These are phyloP conservation scores for Picochlorum sp. DNA, from an alignment of 139 green algal species.

Conservation along the genomic window DNA sequence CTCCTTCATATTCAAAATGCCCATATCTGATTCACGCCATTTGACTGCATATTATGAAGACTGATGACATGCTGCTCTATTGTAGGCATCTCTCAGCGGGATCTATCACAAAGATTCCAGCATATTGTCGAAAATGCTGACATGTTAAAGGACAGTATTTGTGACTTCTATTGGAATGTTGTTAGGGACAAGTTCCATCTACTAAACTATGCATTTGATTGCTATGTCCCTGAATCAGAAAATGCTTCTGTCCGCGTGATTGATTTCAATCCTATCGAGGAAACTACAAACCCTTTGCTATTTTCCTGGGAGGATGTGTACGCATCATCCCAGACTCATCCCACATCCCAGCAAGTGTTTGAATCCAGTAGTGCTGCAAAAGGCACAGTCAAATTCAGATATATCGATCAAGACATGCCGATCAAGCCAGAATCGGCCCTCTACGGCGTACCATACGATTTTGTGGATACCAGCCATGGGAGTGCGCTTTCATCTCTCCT, in stretches of 20 bases:
- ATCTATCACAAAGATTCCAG: slow-evolving; percentile 56
- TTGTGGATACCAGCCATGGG: slow-evolving; percentile 28
- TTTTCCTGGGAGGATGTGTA: slow-evolving; percentile 71
- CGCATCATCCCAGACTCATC: background rate
- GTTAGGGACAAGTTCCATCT: slow-evolving; percentile 30
- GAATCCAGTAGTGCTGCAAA: too few species aligned
- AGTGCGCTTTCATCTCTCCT: slow-evolving; percentile 11
- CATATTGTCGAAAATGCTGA: slow-evolving; percentile 19
- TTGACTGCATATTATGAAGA: background rate
- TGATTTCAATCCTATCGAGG: slow-evolving; percentile 75
- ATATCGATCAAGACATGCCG: slow-evolving; percentile 19
- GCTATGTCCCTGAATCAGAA: slow-evolving; percentile 58
- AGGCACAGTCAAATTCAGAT: slow-evolving; percentile 17
- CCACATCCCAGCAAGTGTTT: too few species aligned
- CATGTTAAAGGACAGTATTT: slow-evolving; percentile 21
- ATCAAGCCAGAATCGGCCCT: slow-evolving; percentile 19
- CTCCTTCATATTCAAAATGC: too few species aligned
- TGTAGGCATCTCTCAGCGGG: slow-evolving; percentile 18
- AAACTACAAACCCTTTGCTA: slow-evolving; percentile 72
- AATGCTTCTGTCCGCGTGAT: slow-evolving; percentile 47
- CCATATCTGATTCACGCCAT: too few species aligned
- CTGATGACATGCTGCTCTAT: background rate
- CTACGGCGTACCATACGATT: slow-evolving; percentile 41
- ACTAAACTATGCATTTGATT: slow-evolving; percentile 50
- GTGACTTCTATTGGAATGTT: slow-evolving; percentile 28